Conservation (phyloP, 805 yeast species). For the Ascoidea tarda region DNA sequence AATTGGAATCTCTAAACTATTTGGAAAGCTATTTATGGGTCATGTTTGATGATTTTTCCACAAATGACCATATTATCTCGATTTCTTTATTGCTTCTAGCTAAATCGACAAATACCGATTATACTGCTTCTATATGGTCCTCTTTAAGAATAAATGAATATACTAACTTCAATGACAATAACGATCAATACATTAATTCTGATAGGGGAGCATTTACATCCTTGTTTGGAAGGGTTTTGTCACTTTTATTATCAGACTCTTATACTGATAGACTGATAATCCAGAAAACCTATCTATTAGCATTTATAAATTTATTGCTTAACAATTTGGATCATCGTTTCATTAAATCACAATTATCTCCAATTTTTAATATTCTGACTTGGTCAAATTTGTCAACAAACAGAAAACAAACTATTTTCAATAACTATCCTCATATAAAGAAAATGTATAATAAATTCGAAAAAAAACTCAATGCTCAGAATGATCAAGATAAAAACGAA, state of each 20-base stretch:
- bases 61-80: slow-evolving; percentile 25
- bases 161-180: background rate
- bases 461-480: background rate
- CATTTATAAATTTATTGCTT: too few relatives aligned
- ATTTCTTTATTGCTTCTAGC: slow-evolving; percentile 15
- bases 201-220: background rate
- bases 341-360: background rate
- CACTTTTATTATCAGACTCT: background rate
- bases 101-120: slow-evolving; percentile 5
- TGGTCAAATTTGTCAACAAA: too few relatives aligned
- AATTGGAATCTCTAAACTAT: background rate
- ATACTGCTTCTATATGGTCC: slow-evolving; percentile 9
- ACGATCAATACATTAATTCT: background rate
- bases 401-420: too few relatives aligned
- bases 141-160: background rate
- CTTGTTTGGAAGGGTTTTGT: background rate
- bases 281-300: too few relatives aligned
- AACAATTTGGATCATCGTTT: too few relatives aligned
- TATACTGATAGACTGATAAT: too few relatives aligned
- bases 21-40: slow-evolving; percentile 24
- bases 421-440: too few relatives aligned
- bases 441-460: too few relatives aligned
- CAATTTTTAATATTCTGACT: too few relatives aligned
- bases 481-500: background rate
- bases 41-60: slow-evolving; percentile 23